phyloP scores from a whole-genome alignment of 208 protist genomes.

The Trypanosoma congolense region DNA sequence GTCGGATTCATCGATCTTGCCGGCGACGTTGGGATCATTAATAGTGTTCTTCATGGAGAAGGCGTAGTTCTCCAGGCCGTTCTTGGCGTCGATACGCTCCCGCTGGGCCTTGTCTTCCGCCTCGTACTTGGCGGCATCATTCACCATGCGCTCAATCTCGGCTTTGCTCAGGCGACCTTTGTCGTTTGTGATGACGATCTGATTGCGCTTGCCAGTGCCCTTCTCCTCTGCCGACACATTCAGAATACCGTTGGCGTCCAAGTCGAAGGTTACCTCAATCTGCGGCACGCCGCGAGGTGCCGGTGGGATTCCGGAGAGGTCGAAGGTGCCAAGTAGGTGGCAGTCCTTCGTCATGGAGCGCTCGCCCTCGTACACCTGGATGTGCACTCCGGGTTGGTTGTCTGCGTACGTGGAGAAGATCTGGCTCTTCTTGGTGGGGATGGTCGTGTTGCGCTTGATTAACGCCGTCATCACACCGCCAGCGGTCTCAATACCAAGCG shows the following conservation, averaged over 20 bases:
- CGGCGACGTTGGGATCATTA: slow-evolving; percentile 53
- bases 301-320: slow-evolving; percentile 75
- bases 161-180: slow-evolving; percentile 80
- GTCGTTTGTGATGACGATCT: slow-evolving; percentile 89
- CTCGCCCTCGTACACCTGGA: slow-evolving; percentile 94
- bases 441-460: slow-evolving; percentile 83
- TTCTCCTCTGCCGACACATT: slow-evolving; percentile 94
- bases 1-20: slow-evolving; percentile 59
- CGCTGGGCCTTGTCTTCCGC: slow-evolving; percentile 85
- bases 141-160: slow-evolving; percentile 88
- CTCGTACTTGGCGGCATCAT: slow-evolving; percentile 68
- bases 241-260: slow-evolving; percentile 97
- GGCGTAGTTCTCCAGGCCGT: slow-evolving; percentile 87
- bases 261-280: slow-evolving; percentile 99
- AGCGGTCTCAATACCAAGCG: slow-evolving; percentile 90
- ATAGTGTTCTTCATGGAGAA: slow-evolving; percentile 90
- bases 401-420: slow-evolving; percentile 88
- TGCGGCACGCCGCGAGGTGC: slow-evolving; percentile 91
- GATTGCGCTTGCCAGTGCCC: slow-evolving; percentile 82
- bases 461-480: slow-evolving; percentile 94
- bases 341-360: slow-evolving; percentile 87
- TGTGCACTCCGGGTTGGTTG: slow-evolving; percentile 86
- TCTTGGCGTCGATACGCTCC: slow-evolving; percentile 84
- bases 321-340: slow-evolving; percentile 93
- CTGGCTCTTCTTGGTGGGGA: slow-evolving; percentile 85